Conservation (phyloP, 2,329 filamentous ascomycete species). For the Penicillium aurantiogriseum region DNA sequence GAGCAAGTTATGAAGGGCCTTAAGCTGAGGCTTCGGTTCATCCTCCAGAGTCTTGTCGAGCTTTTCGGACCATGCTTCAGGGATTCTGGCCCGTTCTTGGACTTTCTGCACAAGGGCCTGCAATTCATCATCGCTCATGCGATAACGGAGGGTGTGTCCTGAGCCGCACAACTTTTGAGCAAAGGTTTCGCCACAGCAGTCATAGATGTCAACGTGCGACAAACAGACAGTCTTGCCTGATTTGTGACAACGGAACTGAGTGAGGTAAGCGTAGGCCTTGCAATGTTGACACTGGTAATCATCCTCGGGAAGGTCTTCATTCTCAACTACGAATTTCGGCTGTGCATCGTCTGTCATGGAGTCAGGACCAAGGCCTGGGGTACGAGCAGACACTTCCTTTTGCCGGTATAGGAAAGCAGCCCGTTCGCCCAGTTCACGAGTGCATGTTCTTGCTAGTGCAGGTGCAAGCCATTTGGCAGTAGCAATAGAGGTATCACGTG, state of each 20-base stretch:
- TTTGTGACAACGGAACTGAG: conserved; percentile 80
- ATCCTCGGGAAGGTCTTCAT: conserved; percentile 79
- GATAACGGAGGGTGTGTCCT: conserved; percentile 73
- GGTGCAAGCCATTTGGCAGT: conserved; percentile 94
- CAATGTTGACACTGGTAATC: conserved; percentile 90
- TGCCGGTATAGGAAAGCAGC: conserved; percentile 67
- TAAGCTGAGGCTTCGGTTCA: conserved; percentile 79
- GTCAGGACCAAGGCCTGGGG: conserved; percentile 53
- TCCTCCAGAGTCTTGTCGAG: conserved; percentile 81
- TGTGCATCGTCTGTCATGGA: conserved; percentile 52
- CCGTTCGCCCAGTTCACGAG: conserved; percentile 69
- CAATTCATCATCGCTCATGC: conserved; percentile 71
- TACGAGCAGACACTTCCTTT: conserved; percentile 54
- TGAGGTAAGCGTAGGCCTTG: conserved; percentile 88
- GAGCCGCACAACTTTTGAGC: conserved; percentile 66
- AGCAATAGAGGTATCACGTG: conserved; percentile 75
- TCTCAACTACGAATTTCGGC: conserved; percentile 63
- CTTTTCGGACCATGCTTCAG: conserved; percentile 88
- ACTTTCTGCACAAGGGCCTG: conserved; percentile 69
- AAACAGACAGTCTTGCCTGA: conserved; percentile 81
- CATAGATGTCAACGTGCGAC: conserved; percentile 72
- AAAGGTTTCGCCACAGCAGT: conserved; percentile 73
- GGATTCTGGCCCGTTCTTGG: conserved; percentile 78
- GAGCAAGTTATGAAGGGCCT: conserved; percentile 76
- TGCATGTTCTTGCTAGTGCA: conserved; percentile 74